phyloP scores from a whole-genome alignment of 352 stramenopile genomes.

The Phytopythium oedochilum region DNA sequence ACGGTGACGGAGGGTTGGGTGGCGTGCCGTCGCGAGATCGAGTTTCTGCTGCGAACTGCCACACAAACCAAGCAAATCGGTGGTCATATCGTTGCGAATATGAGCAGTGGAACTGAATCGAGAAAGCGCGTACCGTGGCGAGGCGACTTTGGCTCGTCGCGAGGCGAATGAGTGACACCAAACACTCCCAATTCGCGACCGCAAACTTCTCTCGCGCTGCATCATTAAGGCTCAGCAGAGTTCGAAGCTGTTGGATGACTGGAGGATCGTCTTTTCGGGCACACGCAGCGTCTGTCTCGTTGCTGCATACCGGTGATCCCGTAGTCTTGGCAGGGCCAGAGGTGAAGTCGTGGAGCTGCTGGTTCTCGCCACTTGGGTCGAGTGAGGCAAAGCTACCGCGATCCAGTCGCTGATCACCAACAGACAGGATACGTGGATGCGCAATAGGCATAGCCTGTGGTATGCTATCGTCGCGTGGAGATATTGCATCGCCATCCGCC shows the following conservation, averaged over 20 bases:
- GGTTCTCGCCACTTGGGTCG: background rate
- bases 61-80: background rate
- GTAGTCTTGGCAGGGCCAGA: background rate
- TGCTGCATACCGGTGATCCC: background rate
- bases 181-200: constrained; percentile 34
- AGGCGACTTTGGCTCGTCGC: constrained; percentile 12
- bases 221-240: constrained; percentile 33
- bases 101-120: too few species aligned
- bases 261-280: constrained; percentile 32
- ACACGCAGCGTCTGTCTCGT: background rate
- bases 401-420: background rate
- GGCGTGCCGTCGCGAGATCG: background rate
- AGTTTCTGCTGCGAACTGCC: background rate
- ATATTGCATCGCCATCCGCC: background rate
- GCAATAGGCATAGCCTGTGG: background rate
- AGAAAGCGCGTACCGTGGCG: constrained; percentile 25
- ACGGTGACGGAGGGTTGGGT: background rate
- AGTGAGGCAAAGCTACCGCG: background rate
- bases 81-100: background rate
- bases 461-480: background rate
- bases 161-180: constrained; percentile 29
- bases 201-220: constrained; percentile 18
- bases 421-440: background rate
- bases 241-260: constrained; percentile 43
- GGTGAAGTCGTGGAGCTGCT: background rate